phyloP scores from a whole-genome alignment of 352 stramenopile species.

The Halophytophthora polymorphica region DNA sequence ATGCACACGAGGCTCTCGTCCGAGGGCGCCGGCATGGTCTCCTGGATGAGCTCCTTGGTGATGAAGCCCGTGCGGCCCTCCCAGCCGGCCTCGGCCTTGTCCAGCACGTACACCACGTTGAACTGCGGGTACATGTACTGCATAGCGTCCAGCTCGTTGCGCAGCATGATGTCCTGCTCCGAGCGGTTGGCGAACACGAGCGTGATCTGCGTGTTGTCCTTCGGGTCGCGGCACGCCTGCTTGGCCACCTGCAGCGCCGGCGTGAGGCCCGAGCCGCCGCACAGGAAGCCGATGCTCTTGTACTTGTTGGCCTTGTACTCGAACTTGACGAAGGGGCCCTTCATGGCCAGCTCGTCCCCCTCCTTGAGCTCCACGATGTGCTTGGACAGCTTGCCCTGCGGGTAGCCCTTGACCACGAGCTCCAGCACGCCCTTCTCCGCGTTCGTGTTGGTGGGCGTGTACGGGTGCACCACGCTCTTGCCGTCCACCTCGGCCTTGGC shows the following conservation, averaged over 20 bases:
- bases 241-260: slow-evolving; percentile 74
- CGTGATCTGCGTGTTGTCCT: slow-evolving; percentile 77
- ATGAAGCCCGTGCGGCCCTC: slow-evolving; percentile 62
- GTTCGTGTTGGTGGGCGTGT: slow-evolving; percentile 83
- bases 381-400: slow-evolving; percentile 76
- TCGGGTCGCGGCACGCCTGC: slow-evolving; percentile 69
- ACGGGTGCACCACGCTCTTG: slow-evolving; percentile 71
- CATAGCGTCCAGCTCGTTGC: slow-evolving; percentile 68
- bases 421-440: slow-evolving; percentile 68
- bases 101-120: slow-evolving; percentile 61
- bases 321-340: slow-evolving; percentile 87
- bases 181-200: slow-evolving; percentile 83
- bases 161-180: slow-evolving; percentile 82
- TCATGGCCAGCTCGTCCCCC: slow-evolving; percentile 81
- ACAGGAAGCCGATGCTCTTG: slow-evolving; percentile 76
- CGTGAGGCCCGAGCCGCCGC: slow-evolving; percentile 81
- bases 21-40: slow-evolving; percentile 60
- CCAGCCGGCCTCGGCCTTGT: slow-evolving; percentile 43
- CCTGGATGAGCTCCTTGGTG: slow-evolving; percentile 61
- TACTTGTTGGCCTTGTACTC: slow-evolving; percentile 81
- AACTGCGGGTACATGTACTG: slow-evolving; percentile 61
- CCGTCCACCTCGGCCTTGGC: slow-evolving; percentile 55
- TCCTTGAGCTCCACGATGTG: slow-evolving; percentile 75
- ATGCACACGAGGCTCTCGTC: slow-evolving; percentile 71
- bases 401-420: slow-evolving; percentile 86